Evolutionary conservation across 1,284 basidiomycete species (phyloP), one percentile per base, ranked within the genome.

Genomic region (Anthracocystis walkeri): DNA sequence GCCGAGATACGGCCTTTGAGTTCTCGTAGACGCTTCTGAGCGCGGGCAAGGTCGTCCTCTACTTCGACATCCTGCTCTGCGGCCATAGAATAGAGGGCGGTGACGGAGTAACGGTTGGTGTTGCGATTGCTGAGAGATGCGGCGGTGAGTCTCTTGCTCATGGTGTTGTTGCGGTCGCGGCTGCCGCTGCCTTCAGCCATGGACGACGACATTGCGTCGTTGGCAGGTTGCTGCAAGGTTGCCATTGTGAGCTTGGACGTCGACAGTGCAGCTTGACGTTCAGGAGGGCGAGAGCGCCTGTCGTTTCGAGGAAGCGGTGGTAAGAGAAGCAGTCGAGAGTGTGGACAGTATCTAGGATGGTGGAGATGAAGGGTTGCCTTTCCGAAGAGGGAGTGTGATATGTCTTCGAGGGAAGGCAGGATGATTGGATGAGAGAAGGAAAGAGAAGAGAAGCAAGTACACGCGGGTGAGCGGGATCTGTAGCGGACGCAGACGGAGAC

Each of bases 11-110:
- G 92, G n/a, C 92, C 90, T 87, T 99, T 99, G 79, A 99, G 89
- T 80, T 98, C 95, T 35, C 97, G 89, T 49, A 99, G 88, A 50
- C 94, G 92, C 87, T 96, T 97, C 88, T 98, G 96, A 42, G 96
- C 97, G 21, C 94, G 89, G 10, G 95, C 95, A 65, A 99, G 88
- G 86, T 99, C 96, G 86, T 99, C 96, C 86, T 98, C 95, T 46
- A 98, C 93, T 85, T 99, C 97, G 29, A 97, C 92, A 85, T 99
- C 96, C 88, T 97, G 94, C 87, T 99, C 95, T 29, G 95, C 96
- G 12, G 95, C 95, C 91, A 99, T 94, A 81, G 92, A 94, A 86
- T 97, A 98, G 80, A 98, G 89, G 23, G 94, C 94, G 60, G 94
- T 97, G 67, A 97, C 95, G 84, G 92, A 93, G 87, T 97, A 97